phyloP scores from a whole-genome alignment of 768 basidiomycete genomes.

The Suillus ampliporus region DNA sequence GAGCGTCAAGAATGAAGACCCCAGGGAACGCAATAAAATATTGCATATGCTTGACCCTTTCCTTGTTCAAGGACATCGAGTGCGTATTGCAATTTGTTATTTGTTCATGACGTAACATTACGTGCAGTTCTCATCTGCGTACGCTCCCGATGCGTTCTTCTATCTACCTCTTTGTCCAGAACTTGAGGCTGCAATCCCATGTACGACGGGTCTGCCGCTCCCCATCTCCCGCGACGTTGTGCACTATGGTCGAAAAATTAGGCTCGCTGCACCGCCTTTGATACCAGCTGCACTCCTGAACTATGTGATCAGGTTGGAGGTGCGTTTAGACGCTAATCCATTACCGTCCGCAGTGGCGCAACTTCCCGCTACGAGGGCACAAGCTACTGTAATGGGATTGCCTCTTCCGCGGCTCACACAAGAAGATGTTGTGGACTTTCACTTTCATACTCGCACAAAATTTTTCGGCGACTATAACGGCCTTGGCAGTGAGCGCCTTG shows the following conservation, averaged over 20 bases:
- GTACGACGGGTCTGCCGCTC: constrained; percentile 28
- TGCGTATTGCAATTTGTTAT: constrained; percentile 22
- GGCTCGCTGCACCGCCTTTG: constrained; percentile 46
- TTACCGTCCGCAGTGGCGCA: constrained; percentile 26
- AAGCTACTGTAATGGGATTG: constrained; percentile 35
- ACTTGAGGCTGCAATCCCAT: constrained; percentile 24
- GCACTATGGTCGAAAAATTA: constrained; percentile 49
- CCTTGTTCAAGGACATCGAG: constrained; percentile 48
- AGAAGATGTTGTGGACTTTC: constrained; percentile 48
- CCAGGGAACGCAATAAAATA: constrained; percentile 31
- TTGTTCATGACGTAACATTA: constrained; percentile 11
- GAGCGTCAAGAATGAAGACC: constrained; percentile 37
- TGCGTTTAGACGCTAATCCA: constrained; percentile 35
- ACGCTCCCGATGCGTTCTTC: constrained; percentile 51
- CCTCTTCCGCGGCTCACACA: constrained; percentile 39
- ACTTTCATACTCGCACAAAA: constrained; percentile 41
- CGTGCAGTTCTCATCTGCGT: constrained; percentile 45
- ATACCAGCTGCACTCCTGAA: constrained; percentile 47
- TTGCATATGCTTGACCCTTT: constrained; percentile 44
- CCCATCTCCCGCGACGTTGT: constrained; percentile 39
- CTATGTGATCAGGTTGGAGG: constrained; percentile 43
- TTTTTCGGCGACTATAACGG: constrained; percentile 31
- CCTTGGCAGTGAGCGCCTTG: constrained; percentile 39
- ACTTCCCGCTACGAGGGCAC: constrained; percentile 43
- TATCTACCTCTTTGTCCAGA: constrained; percentile 44